These are phyloP conservation scores for Mycena sanguinolenta DNA, from an alignment of 768 basidiomycete genomes.

Conservation along the genomic window DNA sequence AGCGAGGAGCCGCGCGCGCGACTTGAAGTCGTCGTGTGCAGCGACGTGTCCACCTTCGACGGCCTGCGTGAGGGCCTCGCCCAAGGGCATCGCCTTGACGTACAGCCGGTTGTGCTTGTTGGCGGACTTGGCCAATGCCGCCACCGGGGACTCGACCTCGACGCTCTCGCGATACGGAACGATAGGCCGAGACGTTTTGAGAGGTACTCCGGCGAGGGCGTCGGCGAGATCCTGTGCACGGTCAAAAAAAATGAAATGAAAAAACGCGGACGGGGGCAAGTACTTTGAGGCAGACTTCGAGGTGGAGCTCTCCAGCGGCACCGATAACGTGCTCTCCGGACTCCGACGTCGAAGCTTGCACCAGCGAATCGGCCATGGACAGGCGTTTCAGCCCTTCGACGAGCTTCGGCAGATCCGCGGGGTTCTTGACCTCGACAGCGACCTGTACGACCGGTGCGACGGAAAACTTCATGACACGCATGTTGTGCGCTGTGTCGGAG, in stretches of 20 bases:
- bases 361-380: constrained; percentile 99
- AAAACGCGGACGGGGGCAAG: background rate
- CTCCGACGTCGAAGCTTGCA: constrained; percentile 92
- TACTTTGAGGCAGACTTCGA: constrained; percentile 99
- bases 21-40: constrained; percentile 96
- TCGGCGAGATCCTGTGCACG: constrained; percentile 92
- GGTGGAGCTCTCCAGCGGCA: constrained; percentile 98
- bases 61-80: constrained; percentile 92
- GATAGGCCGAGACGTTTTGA: constrained; percentile 97
- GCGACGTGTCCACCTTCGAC: constrained; percentile 89
- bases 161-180: constrained; percentile 99
- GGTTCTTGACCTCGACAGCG: constrained; percentile 99
- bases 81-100: constrained; percentile 91
- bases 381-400: constrained; percentile 99
- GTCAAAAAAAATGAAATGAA: background rate
- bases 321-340: constrained; percentile 99
- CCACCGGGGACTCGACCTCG: constrained; percentile 92
- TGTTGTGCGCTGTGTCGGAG: constrained; percentile 99
- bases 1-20: constrained; percentile 93
- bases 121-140: constrained; percentile 98
- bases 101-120: constrained; percentile 99
- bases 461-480: constrained; percentile 99
- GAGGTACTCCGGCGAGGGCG: constrained; percentile 98
- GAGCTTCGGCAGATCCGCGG: constrained; percentile 97
- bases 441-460: constrained; percentile 99